Evolutionary conservation across 2,329 filamentous ascomycete species (phyloP), one percentile per base, ranked within the genome.

Genomic region (Exophiala phaeomuriformis): DNA sequence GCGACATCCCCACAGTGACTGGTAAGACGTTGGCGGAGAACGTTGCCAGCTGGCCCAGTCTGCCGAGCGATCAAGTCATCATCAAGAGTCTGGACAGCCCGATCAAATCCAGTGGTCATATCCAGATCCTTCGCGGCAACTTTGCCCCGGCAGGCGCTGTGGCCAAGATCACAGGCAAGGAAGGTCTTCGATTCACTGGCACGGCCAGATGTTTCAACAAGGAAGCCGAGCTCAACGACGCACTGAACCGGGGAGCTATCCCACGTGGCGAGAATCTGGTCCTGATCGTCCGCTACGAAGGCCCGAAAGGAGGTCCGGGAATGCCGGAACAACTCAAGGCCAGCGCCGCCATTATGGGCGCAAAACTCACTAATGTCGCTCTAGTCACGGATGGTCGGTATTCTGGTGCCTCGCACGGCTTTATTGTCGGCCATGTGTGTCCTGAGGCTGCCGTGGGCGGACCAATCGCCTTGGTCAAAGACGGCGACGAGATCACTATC

Each of bases 321-420:
- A 97, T 97, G 91, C 91, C 90, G 1, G 91, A 97, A 71, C 90
- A 95, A 71, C 79, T 97, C 42, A 89, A 86, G 67, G 88, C 91
- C 7, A 86, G 82, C 54, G 90, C 90, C 0, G 88, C 90, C 12
- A 88, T 97, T 62, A 95, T 95, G 86, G 91, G 91, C 46, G 91
- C 91, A 0, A 86, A 86, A 8, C 75, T 97, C 49, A 88, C 77
- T 49, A 95, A 95, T 64, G 81, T 96, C 5, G 90, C 91, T 0
- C 79, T 97, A 9, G 88, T 97, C 46, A 97, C 91, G 0, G 91
- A 97, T 67, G 91, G 91, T 0, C 76, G 91, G 43, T 97, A 96
- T 69, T 86, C 81, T 44, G 91, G 91, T 32, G 91, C 90, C 1
- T 86, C 81, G 50, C 90, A 96, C 68, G 90, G 90, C 0, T 95